Percentiles rank a stretch among this genome's conserved stretches.
These are phyloP conservation scores for Elymus sibiricus DNA, from an alignment of 176 grass and related monocot species.

Conservation along the genomic window DNA sequence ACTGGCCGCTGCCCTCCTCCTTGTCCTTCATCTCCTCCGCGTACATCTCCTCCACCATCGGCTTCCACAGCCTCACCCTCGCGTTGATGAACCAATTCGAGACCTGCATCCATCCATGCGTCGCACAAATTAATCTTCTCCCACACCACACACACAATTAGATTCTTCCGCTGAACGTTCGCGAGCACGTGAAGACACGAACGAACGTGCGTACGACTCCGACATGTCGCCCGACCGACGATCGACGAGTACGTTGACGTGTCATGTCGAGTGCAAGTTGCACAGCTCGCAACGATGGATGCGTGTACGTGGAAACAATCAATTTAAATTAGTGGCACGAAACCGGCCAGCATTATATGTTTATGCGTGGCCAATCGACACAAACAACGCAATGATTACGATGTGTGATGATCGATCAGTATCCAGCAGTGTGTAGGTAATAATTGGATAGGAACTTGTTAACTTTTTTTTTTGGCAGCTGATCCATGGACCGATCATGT, in stretches of 20 bases:
- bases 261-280: background rate
- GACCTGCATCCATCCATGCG: conserved; percentile 35
- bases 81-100: conserved; percentile 72
- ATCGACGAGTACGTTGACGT: background rate
- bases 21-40: conserved; percentile 63
- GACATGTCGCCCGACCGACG: conserved; percentile 35
- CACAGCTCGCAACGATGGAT: background rate
- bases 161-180: background rate
- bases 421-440: conserved; percentile 1
- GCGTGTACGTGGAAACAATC: conserved; percentile 30
- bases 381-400: conserved; percentile 20
- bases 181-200: background rate
- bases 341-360: conserved; percentile 8
- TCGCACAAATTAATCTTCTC: background rate
- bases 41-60: conserved; percentile 91
- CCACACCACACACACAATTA: background rate
- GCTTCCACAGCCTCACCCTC: conserved; percentile 71
- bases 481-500: background rate
- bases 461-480: background rate
- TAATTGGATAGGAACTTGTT: conserved; percentile 4
- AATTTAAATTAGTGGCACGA: conserved; percentile 12
- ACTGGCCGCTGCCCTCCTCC: conserved; percentile 23
- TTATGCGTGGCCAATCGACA: background rate
- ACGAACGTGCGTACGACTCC: conserved; percentile 10
- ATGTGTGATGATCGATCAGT: conserved; percentile 28